phyloP scores from a whole-genome alignment of 331 rosid species.

The Prunus yedoensis region DNA sequence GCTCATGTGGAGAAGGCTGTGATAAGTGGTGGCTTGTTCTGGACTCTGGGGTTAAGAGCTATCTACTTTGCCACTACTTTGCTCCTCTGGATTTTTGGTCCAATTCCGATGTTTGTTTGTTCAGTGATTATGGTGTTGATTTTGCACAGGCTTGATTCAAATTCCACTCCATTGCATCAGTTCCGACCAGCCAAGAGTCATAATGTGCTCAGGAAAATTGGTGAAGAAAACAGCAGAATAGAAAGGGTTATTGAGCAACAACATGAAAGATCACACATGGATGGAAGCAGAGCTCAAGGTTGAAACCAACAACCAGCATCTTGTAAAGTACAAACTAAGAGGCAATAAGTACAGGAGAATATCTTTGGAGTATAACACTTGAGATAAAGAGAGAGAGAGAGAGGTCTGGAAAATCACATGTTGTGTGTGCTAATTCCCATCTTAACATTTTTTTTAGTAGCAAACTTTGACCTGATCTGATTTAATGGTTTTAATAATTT shows the following conservation, averaged over 20 bases:
- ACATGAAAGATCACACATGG: not conserved
- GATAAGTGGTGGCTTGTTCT: slow-evolving; percentile 2
- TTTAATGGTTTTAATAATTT: not conserved
- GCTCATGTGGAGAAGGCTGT: slow-evolving; percentile 9
- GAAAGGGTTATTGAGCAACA: not conserved
- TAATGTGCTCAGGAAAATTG: not conserved
- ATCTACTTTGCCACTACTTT: slow-evolving; percentile 9
- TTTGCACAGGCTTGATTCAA: slow-evolving; percentile 7
- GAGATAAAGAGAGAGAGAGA: too few relatives aligned
- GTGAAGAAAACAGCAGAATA: not conserved
- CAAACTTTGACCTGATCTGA: not conserved
- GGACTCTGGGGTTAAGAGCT: slow-evolving; percentile 18
- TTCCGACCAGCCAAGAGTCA: slow-evolving; percentile 1
- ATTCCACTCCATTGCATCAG: slow-evolving; percentile 11
- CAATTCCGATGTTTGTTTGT: slow-evolving; percentile 13
- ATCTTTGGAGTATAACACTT: not conserved
- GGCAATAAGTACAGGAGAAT: not conserved
- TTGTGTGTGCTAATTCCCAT: not conserved
- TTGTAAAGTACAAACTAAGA: not conserved
- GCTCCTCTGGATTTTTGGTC: slow-evolving; percentile 19
- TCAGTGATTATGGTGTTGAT: not conserved
- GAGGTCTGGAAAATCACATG: not conserved
- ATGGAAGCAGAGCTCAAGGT: slow-evolving; percentile 1
- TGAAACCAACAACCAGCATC: not conserved
- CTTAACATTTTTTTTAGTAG: not conserved